These are phyloP conservation scores for Dendrobium officinale DNA, from an alignment of 106 monocot species.

Conservation along the genomic window DNA sequence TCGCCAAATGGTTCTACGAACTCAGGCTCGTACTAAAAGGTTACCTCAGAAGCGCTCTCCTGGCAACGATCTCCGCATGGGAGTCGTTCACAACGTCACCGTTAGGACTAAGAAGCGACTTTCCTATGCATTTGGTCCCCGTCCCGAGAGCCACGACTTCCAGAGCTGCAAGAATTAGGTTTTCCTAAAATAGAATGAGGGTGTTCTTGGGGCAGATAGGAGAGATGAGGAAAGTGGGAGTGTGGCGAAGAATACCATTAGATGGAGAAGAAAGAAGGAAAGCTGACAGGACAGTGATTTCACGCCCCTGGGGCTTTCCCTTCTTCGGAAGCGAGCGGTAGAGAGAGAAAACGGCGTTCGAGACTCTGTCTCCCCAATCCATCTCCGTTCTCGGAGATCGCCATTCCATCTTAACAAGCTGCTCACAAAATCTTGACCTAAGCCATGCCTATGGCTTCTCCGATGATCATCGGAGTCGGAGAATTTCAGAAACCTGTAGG, in stretches of 20 bases:
- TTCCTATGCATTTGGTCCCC: slow-evolving; percentile 91
- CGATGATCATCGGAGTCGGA: no score
- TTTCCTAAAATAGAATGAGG: not conserved
- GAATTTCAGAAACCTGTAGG: no score
- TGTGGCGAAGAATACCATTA: slow-evolving; percentile 21
- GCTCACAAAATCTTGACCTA: no score
- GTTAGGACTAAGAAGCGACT: slow-evolving; percentile 55
- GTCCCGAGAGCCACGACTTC: slow-evolving; percentile 81
- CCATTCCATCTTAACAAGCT: no score
- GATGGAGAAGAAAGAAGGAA: slow-evolving; percentile 75
- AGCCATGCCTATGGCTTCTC: no score
- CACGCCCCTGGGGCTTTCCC: slow-evolving; percentile 91
- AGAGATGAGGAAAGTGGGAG: slow-evolving; percentile 13
- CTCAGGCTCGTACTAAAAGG: not conserved
- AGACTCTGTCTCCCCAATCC: slow-evolving; percentile 50
- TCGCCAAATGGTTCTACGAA: not conserved
- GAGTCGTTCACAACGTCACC: slow-evolving; percentile 93
- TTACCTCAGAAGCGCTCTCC: slow-evolving; percentile 70
- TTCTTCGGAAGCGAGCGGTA: slow-evolving; percentile 83
- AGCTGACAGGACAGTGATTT: slow-evolving; percentile 77
- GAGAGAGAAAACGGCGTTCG: slow-evolving; percentile 31
- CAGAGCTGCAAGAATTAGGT: slow-evolving; percentile 24
- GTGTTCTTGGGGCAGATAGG: not conserved
- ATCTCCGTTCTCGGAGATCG: not conserved
- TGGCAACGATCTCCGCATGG: slow-evolving; percentile 86